Evolutionary conservation across 169 alveolate species (phyloP).

Genomic region (Cryptosporidium meleagridis): DNA sequence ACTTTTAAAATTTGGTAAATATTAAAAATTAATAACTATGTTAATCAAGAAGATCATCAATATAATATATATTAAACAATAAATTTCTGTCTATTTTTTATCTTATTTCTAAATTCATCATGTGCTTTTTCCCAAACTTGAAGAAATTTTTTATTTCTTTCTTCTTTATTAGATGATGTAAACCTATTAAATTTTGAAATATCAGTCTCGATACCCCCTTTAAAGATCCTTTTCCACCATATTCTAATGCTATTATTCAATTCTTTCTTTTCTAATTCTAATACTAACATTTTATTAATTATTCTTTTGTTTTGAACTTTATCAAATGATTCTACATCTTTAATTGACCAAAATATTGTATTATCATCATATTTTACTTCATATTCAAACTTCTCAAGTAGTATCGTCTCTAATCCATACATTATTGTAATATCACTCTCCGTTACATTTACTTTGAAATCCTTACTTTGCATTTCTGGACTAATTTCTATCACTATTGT

Average conservation of each 20-base stretch:
- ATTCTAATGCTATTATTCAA: conserved; percentile 6
- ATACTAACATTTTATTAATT: not conserved
- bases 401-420: not conserved
- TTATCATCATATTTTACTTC: conserved; percentile 26
- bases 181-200: not conserved
- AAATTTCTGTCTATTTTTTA: conserved; percentile 3
- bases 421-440: not conserved
- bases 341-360: conserved; percentile 55
- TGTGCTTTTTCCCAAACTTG: conserved; percentile 54
- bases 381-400: conserved; percentile 13
- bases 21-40: not conserved
- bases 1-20: not conserved
- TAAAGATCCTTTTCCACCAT: conserved; percentile 59
- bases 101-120: conserved; percentile 8
- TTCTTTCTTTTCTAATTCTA: conserved; percentile 42
- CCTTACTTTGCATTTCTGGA: not conserved
- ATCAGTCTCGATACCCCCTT: conserved; percentile 26
- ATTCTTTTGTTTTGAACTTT: not conserved
- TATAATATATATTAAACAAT: not conserved
- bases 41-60: not conserved
- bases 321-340: not conserved
- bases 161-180: conserved; percentile 11
- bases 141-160: conserved; percentile 23
- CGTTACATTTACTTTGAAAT: not conserved
- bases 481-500: not conserved